Base-by-base conservation (phyloP, 495 filamentous ascomycete species). In the Talaromyces borbonicus region DNA sequence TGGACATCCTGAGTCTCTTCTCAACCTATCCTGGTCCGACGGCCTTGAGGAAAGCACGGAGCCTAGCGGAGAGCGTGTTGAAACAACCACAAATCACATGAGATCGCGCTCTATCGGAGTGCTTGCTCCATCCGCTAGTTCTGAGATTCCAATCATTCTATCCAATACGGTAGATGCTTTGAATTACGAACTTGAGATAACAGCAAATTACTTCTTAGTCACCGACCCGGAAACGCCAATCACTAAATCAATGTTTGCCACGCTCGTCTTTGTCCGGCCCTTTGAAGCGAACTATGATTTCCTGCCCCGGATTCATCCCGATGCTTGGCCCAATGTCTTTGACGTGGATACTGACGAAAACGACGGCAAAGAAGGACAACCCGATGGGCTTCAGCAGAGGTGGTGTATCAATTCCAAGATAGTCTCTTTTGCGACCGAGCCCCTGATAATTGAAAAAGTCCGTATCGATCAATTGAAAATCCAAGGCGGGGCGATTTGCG, bases 251-350 rank as follows among this genome's bases (percentile, higher is more conserved):
- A 56, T 79, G 5, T 66, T 73, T 0, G 74, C 80, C 15, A 78
- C 80, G 11, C 55, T 99, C 11, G 74, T 80, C 12, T 72, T 96
- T 44, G 72, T 85, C 43, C 79, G 77, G 27, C 87, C 92, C 6
- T 95, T 97, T 50, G 87, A 94, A 63, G 84, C 87, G 6, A 87
- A 80, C 52, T 95, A 89, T 54, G 85, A 90, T 43, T 83, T 95
- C 52, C 68, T 77, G 2, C 87, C 92, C 11, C 76, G 80, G 3
- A 59, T 94, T 4, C 80, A 95, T 64, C 68, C 76, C 1, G 79
- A 81, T 41, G 72, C 75, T 7, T 97, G 90, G 90, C 90, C 93
- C 6, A 84, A 79, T 52, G 83, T 87, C 56, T 96, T 97, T 57
- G 68, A 75, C 4, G 53, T 77, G 19, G 54, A 57, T n/a, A 62